Base-by-base conservation (phyloP, 768 basidiomycete genomes). In the Mycena pura region DNA sequence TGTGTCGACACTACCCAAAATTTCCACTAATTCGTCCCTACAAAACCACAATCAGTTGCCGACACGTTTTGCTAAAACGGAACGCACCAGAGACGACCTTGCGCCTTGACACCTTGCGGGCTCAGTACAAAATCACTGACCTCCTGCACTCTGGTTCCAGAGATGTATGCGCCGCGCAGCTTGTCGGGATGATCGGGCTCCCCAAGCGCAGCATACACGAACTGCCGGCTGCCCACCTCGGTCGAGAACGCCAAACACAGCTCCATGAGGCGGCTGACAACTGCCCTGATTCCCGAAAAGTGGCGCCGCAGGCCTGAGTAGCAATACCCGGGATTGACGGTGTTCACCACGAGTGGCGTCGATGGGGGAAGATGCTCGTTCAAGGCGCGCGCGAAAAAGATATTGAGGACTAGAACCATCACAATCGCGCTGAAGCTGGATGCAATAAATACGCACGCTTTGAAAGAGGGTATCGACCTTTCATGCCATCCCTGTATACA, bases 181-280 rank as follows among this genome's bases (percentile, higher is more conserved):
- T 25, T 40, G 5, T 63, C 49, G 17, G 57, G 51, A 5, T 44
- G 8, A 7, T 61, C 38, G 4, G 24, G 50, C 7, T 45, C 17
- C 4, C 39, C 47, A 5, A 72, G 32, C 19, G 70, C 69, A 0
- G 62, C 62, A 28, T 49, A 68, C 3, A 70, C 57, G 44, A 72
- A 48, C 28, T 50, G 64, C 27, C 70, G 62, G 51, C 69, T 67
- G n/a, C 71, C 71, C 17, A 56, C 61, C 34, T 72, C 69, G 3
- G 71, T 27, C 5, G 68, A 32, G 17, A 63, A 62, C 4, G 68
- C 70, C 0, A 72, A 28, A 8, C 50, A 3, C 3, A 2, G 2
- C 36, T 62, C 44, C 41, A 65, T 55, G 34, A 60, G 10, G 13
- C 17, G 17, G 24, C 44, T 32, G 5, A 64, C 2, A 6, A 29